Base-by-base conservation (phyloP, 2,329 filamentous ascomycete genomes). In the Sclerotinia minor region DNA sequence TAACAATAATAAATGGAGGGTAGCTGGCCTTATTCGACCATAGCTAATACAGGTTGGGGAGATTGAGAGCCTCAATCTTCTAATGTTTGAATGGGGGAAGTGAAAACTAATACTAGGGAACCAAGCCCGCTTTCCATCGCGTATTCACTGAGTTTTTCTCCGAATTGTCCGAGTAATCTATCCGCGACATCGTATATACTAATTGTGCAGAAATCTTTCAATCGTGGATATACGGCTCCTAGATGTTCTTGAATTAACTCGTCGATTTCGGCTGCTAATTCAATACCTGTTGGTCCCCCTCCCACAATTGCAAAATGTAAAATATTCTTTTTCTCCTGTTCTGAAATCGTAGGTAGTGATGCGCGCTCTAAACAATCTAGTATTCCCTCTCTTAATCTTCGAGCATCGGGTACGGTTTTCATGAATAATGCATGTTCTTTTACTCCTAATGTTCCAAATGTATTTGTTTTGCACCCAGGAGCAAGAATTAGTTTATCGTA, bases 221-320 rank as follows among this genome's bases (percentile, higher is more conserved):
- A 72, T 35, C 79, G 76, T 1, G 80, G 79, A 67, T 81, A 82
- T 7, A 82, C 69, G 38, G 76, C 73, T 17, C 73, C 71, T 69
- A 81, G 74, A n/a, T 79, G 78, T 7, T 78, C 71, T 11, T 79
- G 71, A 71, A 77, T 79, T 2, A 82, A 74, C 67, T 82, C 81
- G 69, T 76, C 79, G 1, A 82, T 72, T 69, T 82, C 81, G 7
- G 80, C 80, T 0, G 80, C 78, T 2, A 80, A 74, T 77, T 72
- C 71, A 7, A 72, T 68, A 6, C 88, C 88, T 1, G 88, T 90
- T 1, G 88, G 76, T 67, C 90, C 90, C 54, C 89, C 90, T 15
- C 90, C 90, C 0, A 92, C 89, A 32, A 92, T 81, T 45, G 87
- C 89, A 75, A 92, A 92, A 76, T 91, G 88, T 17, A 92, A 82